These are phyloP conservation scores for Apiospora malaysiana DNA, from an alignment of 2,329 filamentous ascomycete species.

Conservation along the genomic window DNA sequence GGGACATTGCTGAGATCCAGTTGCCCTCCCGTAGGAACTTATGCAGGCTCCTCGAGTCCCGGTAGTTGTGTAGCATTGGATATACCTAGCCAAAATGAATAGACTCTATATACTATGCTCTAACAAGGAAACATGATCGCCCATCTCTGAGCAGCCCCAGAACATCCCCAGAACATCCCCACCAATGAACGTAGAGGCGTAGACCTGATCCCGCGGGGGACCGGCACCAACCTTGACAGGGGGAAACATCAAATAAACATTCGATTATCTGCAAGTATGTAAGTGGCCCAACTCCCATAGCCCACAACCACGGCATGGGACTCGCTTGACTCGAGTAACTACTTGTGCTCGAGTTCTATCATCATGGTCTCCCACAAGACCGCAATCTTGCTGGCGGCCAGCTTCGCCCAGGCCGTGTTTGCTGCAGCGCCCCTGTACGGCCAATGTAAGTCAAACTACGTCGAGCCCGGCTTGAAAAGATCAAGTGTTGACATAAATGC, in stretches of 20 bases:
- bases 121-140: background rate
- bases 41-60: background rate
- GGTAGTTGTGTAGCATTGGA: background rate
- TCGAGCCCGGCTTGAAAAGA: background rate
- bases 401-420: conserved; percentile 17
- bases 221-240: background rate
- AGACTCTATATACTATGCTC: background rate
- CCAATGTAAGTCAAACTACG: conserved; percentile 8
- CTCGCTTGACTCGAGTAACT: background rate
- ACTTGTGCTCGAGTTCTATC: background rate
- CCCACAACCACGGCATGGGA: background rate
- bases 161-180: too few relatives aligned
- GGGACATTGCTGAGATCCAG: background rate
- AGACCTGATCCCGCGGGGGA: background rate
- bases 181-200: background rate
- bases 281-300: background rate
- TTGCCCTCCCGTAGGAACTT: background rate
- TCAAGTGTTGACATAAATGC: background rate
- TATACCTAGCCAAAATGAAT: background rate
- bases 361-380: conserved; percentile 16
- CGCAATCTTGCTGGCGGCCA: conserved; percentile 15
- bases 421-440: conserved; percentile 19
- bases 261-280: background rate
- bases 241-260: background rate
- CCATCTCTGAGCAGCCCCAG: conserved; percentile 1